phyloP scores from a whole-genome alignment of 257 asterid genomes.

The Primulina eburnea region DNA sequence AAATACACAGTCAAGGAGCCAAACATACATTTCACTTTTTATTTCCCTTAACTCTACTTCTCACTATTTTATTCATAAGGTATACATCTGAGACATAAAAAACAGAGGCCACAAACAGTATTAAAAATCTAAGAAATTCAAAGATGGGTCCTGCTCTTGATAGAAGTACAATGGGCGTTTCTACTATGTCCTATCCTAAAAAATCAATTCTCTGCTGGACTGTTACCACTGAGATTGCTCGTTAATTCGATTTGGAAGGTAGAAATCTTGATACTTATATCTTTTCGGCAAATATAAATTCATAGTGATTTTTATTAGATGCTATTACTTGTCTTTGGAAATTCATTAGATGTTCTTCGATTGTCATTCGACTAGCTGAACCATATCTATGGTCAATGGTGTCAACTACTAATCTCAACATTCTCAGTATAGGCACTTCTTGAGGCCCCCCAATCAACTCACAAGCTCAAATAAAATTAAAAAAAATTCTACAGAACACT shows the following conservation, averaged over 20 bases:
- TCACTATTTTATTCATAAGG: slow-evolving; percentile 10
- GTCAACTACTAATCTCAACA: neutral
- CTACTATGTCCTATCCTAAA: neutral
- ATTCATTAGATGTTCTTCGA: slow-evolving; percentile 7
- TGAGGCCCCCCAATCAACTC: neutral
- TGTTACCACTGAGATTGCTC: slow-evolving; percentile 9
- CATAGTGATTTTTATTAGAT: neutral
- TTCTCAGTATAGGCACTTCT: slow-evolving; percentile 6
- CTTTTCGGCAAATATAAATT: neutral
- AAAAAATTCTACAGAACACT: neutral
- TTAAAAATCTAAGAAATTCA: slow-evolving; percentile 3
- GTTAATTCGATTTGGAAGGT: slow-evolving; percentile 8
- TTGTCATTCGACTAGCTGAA: slow-evolving; percentile 4
- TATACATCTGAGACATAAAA: slow-evolving; percentile 8
- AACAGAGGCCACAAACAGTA: slow-evolving; percentile 11
- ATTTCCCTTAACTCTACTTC: neutral
- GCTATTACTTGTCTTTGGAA: too few relatives aligned
- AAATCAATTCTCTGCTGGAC: neutral
- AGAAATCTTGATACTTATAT: neutral
- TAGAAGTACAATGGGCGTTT: slow-evolving; percentile 4
- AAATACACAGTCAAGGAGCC: slow-evolving; percentile 54
- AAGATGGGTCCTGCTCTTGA: slow-evolving; percentile 13
- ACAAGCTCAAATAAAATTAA: neutral
- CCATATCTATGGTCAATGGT: neutral
- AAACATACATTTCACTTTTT: slow-evolving; percentile 20